Base-by-base conservation (phyloP, 2,329 filamentous ascomycete genomes). In the Colletotrichum tanaceti region DNA sequence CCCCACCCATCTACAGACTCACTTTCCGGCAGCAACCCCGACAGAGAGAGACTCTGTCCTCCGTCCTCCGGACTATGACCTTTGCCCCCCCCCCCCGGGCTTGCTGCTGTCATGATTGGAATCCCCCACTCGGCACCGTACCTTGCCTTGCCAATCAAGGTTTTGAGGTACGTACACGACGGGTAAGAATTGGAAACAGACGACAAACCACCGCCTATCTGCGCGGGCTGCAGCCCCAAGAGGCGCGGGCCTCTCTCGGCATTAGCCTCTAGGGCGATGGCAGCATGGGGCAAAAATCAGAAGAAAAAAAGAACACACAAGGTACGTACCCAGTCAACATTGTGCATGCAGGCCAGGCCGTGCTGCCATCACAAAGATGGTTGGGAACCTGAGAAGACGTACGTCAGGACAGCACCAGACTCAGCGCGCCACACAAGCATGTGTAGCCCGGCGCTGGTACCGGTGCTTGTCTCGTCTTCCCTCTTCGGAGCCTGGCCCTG, bases 191-290 rank as follows among this genome's bases (percentile, higher is more conserved):
- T 68, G 65, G 65, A 60, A 65, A 68, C 65, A 68, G 65, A 60
- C 61, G 65, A 68, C 65, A 68, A 68, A 68, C 65, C 55, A 55
- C 62, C 50, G 65, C 44, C 55, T 55, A 43, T 68, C 54, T 65
- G 61, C 54, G 65, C 62, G 65, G 65, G 62, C 62, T 65, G 66
- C 66, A 69, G 66, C 62, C 62, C 62, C 62, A 65, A 69, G 66
- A 66, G 63, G 66, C 66, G 66, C 57, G 62, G 66, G 57, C 66
- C 66, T 69, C 66, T 65, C 66, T 69, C 62, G 66, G 66, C 66
- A 69, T 69, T 66, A 69, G 66, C 66, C 66, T 69, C 62, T 44
- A 66, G 38, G 49, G 66, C 62, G 58, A 32, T 57, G 62, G 62
- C 49, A 55, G 66, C 50, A 69, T 69, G 66, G 66, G 66, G 63